Base-by-base conservation (phyloP, 768 basidiomycete species). In the Russula vinacea region DNA sequence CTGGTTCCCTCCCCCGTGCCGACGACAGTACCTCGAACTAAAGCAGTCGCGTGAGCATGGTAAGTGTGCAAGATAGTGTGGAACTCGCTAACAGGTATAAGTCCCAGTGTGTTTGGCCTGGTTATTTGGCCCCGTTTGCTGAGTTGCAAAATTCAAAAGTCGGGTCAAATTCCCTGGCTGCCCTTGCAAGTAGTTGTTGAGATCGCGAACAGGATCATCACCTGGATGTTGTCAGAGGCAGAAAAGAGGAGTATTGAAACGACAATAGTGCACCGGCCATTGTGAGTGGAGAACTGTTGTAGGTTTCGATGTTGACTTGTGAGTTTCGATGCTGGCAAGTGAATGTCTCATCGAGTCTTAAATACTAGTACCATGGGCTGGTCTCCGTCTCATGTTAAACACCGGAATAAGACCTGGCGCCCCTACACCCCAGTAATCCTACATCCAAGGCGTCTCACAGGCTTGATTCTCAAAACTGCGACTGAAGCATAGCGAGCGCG, bases 171-270 rank as follows among this genome's bases (percentile, higher is more conserved):
- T 56, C 1, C 6, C 39, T 13, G 39, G 22, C 6, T 29, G 5
- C 24, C 8, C 54, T 37, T 65, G 64, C 24, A 65, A 51, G 16
- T 3, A 57, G 11, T 65, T 65, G 50, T 65, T 65, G 6, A 65
- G 40, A 0, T 61, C 64, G 11, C 47, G 59, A 14, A 61, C 19
- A 19, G 49, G 49, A 5, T 29, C 29, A 29, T 29, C 29, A 16
- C 61, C 64, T 65, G 33, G 8, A 9, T 14, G 29, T 29, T 29
- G 55, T 65, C 55, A 65, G 55, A 51, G 42, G 52, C 14, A 17
- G 22, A 60, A 4, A 59, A 32, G 45, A 19, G 22, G 24, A 11
- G 14, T 8, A 3, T 5, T 17, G 55, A 24, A 50, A 6, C 4
- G 33, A 10, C 14, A 0, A n/a, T 44, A 2, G n/a, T 59, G 5